Conservation (phyloP, 208 protist species). For the Wallacemonas rigidus region DNA sequence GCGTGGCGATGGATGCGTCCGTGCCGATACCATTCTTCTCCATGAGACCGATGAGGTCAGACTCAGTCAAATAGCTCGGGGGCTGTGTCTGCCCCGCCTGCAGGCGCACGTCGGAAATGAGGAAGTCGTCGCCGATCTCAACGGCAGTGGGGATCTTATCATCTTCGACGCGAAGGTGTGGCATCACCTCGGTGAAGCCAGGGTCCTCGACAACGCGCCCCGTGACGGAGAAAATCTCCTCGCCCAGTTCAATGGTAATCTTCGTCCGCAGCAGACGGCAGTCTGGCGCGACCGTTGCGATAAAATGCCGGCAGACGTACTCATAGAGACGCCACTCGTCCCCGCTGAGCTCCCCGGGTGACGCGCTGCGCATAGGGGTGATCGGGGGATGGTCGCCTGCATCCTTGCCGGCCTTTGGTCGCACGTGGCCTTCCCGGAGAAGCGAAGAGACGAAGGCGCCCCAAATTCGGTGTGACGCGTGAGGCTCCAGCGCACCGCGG, state of each 20-base stretch:
- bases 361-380: conserved; percentile 84
- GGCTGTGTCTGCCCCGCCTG: conserved; percentile 88
- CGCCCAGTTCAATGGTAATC: conserved; percentile 76
- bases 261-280: conserved; percentile 70
- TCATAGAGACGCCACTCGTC: conserved; percentile 91
- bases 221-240: conserved; percentile 75
- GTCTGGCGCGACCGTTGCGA: conserved; percentile 85
- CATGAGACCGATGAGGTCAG: conserved; percentile 98
- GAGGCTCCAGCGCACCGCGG: conserved; percentile 48
- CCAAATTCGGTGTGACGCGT: conserved; percentile 65
- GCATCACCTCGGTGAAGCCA: conserved; percentile 89
- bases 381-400: conserved; percentile 93
- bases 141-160: conserved; percentile 78
- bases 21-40: conserved; percentile 98
- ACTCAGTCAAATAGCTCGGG: conserved; percentile 96
- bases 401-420: conserved; percentile 86
- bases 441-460: conserved; percentile 70
- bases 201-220: conserved; percentile 78
- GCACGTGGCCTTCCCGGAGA: conserved; percentile 56
- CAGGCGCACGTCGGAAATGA: conserved; percentile 77
- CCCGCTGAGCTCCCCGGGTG: conserved; percentile 59
- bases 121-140: conserved; percentile 66
- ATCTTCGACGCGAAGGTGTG: conserved; percentile 64
- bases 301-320: conserved; percentile 90
- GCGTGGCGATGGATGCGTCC: conserved; percentile 98